Base-by-base conservation (phyloP, 2,329 filamentous ascomycete genomes). In the Sporothrix brunneoviolacea region DNA sequence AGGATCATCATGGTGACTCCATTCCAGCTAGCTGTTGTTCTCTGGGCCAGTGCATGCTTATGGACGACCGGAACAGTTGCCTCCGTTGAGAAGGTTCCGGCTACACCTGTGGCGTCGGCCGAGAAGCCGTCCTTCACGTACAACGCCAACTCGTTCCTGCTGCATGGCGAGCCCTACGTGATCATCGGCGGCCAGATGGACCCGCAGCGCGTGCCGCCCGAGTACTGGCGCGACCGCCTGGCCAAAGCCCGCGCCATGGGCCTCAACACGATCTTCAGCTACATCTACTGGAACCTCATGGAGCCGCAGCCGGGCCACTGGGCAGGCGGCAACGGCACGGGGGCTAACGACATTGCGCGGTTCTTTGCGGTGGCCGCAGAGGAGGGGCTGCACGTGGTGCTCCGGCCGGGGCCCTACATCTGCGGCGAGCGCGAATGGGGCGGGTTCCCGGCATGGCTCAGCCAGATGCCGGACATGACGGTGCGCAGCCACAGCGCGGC, bases 181-280 rank as follows among this genome's bases (percentile, higher is more conserved):
- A 73, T 91, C 32, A 89, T 84, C 63, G 83, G 79, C 37, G 86
- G 82, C 35, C 86, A n/a, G 91, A 62, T 89, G 3, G 86, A 91
- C 61, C 84, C 85, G n/a, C 0, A 90, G 1, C 72, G 73, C 0
- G 70, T 73, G 0, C 70, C 72, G n/a, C 0, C 67, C 65, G 1
- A 61, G 76, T 43, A 43, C 0, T 76, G 58, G 58, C 19, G 42
- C 22, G 59, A 58, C 37, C 45, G 57, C 21, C n/a, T 93, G 58
- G 83, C 93, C 60, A 93, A 94, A 66, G 80, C 91, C 64, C 89
- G 86, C n/a, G 83, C 86, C 0, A 67, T 89, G 2, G 88, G 88
- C 0, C 91, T 88, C 67, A 91, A 86, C 59, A 77, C 79, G 42
- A 83, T 90, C 1, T 89, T 85, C 0, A 89, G 91, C 64, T 91